Evolutionary conservation across 1,284 basidiomycete genomes (phyloP).

Genomic region (Cutaneotrichosporon dermatis): DNA sequence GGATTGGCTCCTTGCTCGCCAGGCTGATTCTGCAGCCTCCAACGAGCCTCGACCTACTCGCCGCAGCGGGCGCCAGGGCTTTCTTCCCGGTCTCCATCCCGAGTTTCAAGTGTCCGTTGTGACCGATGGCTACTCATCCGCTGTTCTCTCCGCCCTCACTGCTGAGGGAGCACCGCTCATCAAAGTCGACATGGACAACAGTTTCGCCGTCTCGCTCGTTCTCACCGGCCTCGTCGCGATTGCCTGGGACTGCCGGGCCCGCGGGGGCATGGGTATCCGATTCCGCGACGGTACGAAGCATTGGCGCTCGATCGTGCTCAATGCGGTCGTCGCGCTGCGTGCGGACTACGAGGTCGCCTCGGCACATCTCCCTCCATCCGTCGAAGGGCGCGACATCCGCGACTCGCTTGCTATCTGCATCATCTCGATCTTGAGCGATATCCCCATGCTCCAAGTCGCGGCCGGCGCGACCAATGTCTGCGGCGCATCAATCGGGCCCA

Average conservation of each 20-base stretch:
- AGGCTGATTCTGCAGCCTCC: background rate
- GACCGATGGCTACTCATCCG: constrained; percentile 34
- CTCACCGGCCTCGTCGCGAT: constrained; percentile 36
- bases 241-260: constrained; percentile 41
- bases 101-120: constrained; percentile 34
- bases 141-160: constrained; percentile 29
- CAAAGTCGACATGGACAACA: constrained; percentile 31
- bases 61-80: constrained; percentile 2
- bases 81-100: constrained; percentile 37
- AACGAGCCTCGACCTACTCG: background rate
- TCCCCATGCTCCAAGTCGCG: constrained; percentile 42
- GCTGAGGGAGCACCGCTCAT: constrained; percentile 23
- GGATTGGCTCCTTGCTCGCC: constrained; percentile 30
- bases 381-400: constrained; percentile 34
- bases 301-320: constrained; percentile 37
- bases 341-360: constrained; percentile 31
- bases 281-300: constrained; percentile 38
- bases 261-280: constrained; percentile 40
- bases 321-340: constrained; percentile 37
- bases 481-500: constrained; percentile 31
- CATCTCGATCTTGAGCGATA: constrained; percentile 40
- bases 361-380: constrained; percentile 15
- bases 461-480: constrained; percentile 35
- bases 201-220: constrained; percentile 30
- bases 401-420: constrained; percentile 40